Base-by-base conservation (phyloP, 2,329 filamentous ascomycete genomes). In the Microsporum canis region DNA sequence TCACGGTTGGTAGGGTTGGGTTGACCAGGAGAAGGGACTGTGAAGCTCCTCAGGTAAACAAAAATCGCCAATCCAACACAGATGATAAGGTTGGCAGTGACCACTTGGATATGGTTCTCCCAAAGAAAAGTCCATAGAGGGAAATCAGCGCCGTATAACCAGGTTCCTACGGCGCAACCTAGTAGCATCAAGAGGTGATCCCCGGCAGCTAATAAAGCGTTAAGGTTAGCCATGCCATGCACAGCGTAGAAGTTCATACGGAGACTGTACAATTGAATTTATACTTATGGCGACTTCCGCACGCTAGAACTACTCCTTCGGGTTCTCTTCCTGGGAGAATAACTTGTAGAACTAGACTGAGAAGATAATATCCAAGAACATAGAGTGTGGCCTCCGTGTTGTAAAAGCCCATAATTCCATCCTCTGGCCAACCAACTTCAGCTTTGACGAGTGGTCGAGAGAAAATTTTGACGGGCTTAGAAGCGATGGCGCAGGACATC, bases 101-200 rank as follows among this genome's bases (percentile, higher is more conserved):
- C 79, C 59, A 99, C 81, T 71, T 92, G 89, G 58, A 94, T 71
- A 71, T 92, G 95, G 77, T 97, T 92, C 71, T 95, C 86, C 78
- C 88, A 87, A 70, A 97, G 90, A 75, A 91, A 97, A 31, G 87
- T 89, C 92, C 92, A 99, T 60, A 96, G 82, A 7, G 84, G 82
- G 69, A 95, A 96, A 17, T 92, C 82, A 60, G 89, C 84, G 61
- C 92, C 92, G 67, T 92, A 83, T 2, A 85, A 75, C 47, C 85
- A 74, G 2, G 91, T 96, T 56, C 91, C 91, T 6, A 85, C 86
- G 41, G 84, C 84, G 59, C 86, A 82, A 4, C 87, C 78, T 17
- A 81, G 79, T 51, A 95, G 78, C 58, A 87, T 91, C 64, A 88
- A 80, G 60, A 90, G 74, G n/a, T n/a, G n/a, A n/a, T n/a, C n/a